Evolutionary conservation across 169 alveolate species (phyloP), one percentile per base, ranked within the genome.

Genomic region (Pseudocohnilembus persalinus): DNA sequence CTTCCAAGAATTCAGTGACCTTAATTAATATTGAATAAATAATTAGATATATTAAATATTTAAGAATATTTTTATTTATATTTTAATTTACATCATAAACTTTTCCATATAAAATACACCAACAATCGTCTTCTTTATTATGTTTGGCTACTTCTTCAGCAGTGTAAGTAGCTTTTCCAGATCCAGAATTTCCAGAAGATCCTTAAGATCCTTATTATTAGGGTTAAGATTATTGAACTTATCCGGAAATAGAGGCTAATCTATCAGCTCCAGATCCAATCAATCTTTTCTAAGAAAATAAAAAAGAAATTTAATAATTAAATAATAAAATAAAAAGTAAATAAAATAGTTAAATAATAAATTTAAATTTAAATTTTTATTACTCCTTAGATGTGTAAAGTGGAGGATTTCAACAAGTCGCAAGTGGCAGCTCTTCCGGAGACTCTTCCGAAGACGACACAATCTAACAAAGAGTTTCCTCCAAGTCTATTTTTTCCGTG

Each of bases 401-500:
- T 49, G 26, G 20, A 49, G 68, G 26, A 11, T 4, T 49, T 49
- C 20, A 49, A 49, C 26, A 49, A 20, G 20, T 49, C 68, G 4
- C 20, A 20, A 20, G 68, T 49, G 68, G 68, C 68, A 49, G 68
- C 4, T 49, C 68, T 49, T 49, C 93, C 95, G 29, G 90, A 85
- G 76, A 84, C 87, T 83, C 93, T 83, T 76, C 95, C 95, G 79
- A 84, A 92, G 30, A 92, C 93, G 31, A 87, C 92, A 84, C 95
- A 92, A 77, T 92, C 95, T 83, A 89, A 83, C 32, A 92, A 74
- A 65, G 92, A 84, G 87, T 92, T 92, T 26, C 95, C 95, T 31
- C 95, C 95, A 49, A 92, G 82, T 82, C 95, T 91, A 84, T 92
- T 92, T 76, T 88, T 89, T 76, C 95, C 95, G 75, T 92, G 95